These are phyloP conservation scores for Epichloe festucae DNA, from an alignment of 2,329 filamentous ascomycete genomes.

Conservation along the genomic window DNA sequence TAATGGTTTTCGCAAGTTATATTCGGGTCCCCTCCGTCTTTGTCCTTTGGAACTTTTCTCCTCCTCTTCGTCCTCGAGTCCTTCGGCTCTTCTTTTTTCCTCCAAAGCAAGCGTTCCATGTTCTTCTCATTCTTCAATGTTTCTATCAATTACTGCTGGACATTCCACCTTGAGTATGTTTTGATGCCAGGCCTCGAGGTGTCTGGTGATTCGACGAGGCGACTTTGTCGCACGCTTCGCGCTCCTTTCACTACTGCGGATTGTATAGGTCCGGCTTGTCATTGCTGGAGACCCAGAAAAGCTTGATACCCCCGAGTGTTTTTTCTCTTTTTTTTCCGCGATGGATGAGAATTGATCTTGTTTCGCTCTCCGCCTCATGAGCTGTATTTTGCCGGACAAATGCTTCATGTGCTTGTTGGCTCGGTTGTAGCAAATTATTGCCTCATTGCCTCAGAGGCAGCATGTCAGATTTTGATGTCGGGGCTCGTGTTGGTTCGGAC, in stretches of 20 bases:
- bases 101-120: constrained; percentile 9
- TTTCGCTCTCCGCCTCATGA: not conserved
- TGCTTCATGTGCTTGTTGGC: not conserved
- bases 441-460: not conserved
- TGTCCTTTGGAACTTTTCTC: not conserved
- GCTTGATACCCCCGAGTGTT: constrained; percentile 24
- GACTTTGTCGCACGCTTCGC: constrained; percentile 8
- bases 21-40: not conserved
- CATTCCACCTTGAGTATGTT: constrained; percentile 1
- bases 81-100: constrained; percentile 10
- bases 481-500: not conserved
- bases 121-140: not conserved
- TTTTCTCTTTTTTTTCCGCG: constrained; percentile 8
- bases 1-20: not conserved
- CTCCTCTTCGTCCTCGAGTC: not conserved
- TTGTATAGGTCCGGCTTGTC: not conserved
- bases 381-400: not conserved
- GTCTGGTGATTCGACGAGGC: constrained; percentile 13
- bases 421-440: not conserved
- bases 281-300: constrained; percentile 13
- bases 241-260: not conserved
- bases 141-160: not conserved
- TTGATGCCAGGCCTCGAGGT: constrained; percentile 9
- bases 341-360: not conserved
- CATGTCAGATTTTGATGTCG: not conserved